Base-by-base conservation (phyloP, 306 rosid species). In the Lathyrus oleraceus region DNA sequence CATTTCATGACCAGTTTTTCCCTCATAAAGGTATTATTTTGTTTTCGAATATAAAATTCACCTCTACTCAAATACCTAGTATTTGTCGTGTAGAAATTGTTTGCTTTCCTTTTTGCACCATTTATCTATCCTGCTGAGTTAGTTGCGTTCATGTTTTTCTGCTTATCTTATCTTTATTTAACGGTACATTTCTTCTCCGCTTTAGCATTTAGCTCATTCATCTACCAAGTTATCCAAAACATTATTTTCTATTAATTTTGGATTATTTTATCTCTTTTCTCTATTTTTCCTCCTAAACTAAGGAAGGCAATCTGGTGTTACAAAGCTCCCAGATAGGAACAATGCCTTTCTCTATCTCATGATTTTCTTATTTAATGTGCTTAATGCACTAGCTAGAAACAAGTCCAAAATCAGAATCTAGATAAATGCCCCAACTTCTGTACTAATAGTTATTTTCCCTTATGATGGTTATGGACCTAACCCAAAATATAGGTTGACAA, bases 11-110 rank as follows among this genome's bases (percentile, higher is more conserved):
- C 75, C 86, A 73, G 15, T 44, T 87, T 78, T 38, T 47, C 72
- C 62, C 75, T 72, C 77, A 43, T 65, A 86, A 80, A 88, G 96
- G 98, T 90, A 86, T 70, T 52, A 23, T 45, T 58, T 72, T 69
- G 39, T 32, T 52, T 14, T 43, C 23, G 38, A 60, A 76, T 44
- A 25, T 11, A 14, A 63, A 40, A 61, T 16, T 14, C 27, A 62
- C 67, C 4, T 67, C 12, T 67, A 25, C 71, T 67, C 32, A 10
- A 49, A 54, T 62, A 16, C 39, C 28, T 62, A 28, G 25, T 38
- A 11, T 48, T 61, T 44, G 35, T 36, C 73, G 47, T 68, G 71
- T 53, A 59, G 64, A 13, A 62, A 2, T 73, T 64, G 28, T 54
- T 63, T 63, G 28, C 45, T 68, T 32, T 67, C 59, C 52, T 16